A percentile compares a stretch with the other conserved stretches of the same genome.
Evolutionary conservation across 306 rosid genomes (phyloP).

Genomic region (Prunus salicina): DNA sequence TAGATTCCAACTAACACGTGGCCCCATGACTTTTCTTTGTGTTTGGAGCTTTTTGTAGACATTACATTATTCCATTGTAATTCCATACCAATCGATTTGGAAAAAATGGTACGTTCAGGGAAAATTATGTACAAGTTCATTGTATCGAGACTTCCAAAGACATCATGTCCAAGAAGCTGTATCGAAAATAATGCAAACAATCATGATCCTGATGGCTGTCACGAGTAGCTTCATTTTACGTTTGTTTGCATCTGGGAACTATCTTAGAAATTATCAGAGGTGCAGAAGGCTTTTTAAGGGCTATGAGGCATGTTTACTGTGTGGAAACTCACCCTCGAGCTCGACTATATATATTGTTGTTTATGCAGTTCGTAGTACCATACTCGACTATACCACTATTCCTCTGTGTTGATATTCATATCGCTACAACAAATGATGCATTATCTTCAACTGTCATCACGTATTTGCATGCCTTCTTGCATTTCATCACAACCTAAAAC

Average conservation of each 20-base stretch:
- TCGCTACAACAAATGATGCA: conserved; percentile 17
- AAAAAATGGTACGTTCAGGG: too few relatives aligned
- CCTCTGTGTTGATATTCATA: neutral
- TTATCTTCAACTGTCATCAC: conserved; percentile 22
- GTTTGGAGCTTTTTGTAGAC: neutral
- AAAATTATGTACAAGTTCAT: neutral
- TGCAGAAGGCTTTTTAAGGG: neutral
- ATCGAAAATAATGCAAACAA: neutral
- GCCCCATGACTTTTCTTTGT: neutral
- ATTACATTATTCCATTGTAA: too few relatives aligned
- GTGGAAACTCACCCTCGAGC: neutral
- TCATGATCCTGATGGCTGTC: neutral
- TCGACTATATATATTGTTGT: neutral
- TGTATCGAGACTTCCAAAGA: neutral
- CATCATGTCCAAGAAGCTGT: neutral
- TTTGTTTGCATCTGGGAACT: neutral
- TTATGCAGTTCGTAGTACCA: neutral
- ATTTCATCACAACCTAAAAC: conserved; percentile 27
- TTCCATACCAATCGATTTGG: too few relatives aligned
- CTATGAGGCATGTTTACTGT: too few relatives aligned
- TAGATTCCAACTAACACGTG: neutral
- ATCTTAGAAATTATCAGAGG: neutral
- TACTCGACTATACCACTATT: neutral
- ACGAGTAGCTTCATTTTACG: neutral
- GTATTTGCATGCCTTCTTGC: conserved; percentile 27